Conservation (phyloP, 345 rosid genomes). For the Reutealis trisperma region DNA sequence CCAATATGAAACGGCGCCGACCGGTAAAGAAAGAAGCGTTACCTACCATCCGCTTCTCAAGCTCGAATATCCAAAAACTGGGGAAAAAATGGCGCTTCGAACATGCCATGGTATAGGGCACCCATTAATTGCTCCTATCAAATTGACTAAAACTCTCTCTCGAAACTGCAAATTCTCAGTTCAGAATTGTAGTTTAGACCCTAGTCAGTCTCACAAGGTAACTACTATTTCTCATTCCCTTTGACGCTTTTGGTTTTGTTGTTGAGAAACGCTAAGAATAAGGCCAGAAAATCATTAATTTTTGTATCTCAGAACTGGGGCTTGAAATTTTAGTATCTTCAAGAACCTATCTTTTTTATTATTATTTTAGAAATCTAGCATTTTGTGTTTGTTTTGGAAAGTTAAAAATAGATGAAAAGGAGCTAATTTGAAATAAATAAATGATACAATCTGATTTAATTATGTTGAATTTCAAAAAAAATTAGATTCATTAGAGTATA, state of each 20-base stretch:
- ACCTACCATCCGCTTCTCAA: background rate
- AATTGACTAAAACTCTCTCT: slow-evolving; percentile 20
- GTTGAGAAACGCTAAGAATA: slow-evolving; percentile 15
- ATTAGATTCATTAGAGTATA: too few species aligned
- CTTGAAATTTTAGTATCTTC: background rate
- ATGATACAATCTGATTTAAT: too few species aligned
- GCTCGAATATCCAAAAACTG: background rate
- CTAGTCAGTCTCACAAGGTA: slow-evolving; percentile 53
- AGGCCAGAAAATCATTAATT: slow-evolving; percentile 1
- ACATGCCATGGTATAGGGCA: slow-evolving; percentile 22
- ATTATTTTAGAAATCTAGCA: background rate
- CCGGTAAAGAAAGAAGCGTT: background rate
- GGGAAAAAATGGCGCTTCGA: slow-evolving; percentile 33
- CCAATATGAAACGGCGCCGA: background rate
- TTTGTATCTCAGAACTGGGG: background rate
- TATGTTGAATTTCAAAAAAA: too few species aligned
- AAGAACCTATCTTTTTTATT: background rate
- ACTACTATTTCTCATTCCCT: background rate
- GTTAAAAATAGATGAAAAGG: background rate
- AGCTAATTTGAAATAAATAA: background rate
- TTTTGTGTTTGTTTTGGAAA: background rate
- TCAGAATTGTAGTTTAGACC: slow-evolving; percentile 35
- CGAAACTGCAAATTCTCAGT: slow-evolving; percentile 49
- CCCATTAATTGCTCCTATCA: slow-evolving; percentile 25
- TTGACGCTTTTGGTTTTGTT: slow-evolving; percentile 9